These are phyloP conservation scores for Dactylis glomerata DNA, from an alignment of 176 grass and related monocot genomes.

Conservation along the genomic window DNA sequence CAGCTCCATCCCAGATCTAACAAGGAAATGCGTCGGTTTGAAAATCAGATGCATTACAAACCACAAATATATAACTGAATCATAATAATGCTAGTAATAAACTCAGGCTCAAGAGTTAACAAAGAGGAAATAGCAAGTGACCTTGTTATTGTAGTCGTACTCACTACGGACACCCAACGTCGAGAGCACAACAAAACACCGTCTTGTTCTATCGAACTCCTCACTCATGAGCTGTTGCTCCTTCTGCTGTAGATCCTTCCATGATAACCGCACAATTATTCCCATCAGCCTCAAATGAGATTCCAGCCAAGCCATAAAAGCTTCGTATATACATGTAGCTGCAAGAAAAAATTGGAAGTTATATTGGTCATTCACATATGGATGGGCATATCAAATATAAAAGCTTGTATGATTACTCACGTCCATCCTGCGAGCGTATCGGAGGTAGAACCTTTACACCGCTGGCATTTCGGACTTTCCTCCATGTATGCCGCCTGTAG, in stretches of 20 bases:
- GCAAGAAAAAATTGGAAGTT: neutral
- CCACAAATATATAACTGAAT: too few species aligned
- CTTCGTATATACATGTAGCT: neutral
- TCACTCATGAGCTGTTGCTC: neutral
- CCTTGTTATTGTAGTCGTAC: neutral
- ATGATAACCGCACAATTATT: neutral
- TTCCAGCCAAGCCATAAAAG: neutral
- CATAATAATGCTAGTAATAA: neutral
- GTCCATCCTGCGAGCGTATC: too few species aligned
- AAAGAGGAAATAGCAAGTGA: neutral
- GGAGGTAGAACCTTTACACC: too few species aligned
- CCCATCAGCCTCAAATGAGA: neutral
- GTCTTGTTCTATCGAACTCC: neutral
- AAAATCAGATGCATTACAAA: neutral
- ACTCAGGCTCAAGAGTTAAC: neutral
- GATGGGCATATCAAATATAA: too few species aligned
- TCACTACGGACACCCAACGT: neutral
- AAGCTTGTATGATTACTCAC: too few species aligned
- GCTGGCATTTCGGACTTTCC: too few species aligned
- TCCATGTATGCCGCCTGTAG: too few species aligned
- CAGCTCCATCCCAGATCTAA: neutral
- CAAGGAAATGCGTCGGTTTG: neutral
- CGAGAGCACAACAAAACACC: neutral
- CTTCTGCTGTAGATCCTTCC: neutral
- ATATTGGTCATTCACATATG: too few species aligned